A percentile compares a stretch with the other conserved stretches of the same genome.
Conservation (phyloP, 768 basidiomycete genomes). For the Kwoniella sp. region DNA sequence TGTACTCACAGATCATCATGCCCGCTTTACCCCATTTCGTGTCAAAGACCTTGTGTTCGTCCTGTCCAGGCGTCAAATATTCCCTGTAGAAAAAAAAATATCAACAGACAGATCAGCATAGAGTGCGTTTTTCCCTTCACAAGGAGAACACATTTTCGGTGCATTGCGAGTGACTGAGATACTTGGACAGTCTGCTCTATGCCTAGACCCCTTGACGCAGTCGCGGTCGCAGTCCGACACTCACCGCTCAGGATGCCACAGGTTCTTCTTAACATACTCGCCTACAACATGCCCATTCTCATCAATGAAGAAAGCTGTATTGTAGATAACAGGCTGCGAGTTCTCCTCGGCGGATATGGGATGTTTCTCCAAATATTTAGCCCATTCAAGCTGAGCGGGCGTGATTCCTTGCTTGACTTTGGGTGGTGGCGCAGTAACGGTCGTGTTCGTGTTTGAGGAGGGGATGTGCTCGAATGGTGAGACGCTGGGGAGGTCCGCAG, state of each 20-base stretch:
- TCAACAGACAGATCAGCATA: too few relatives aligned
- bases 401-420: conserved; percentile 13
- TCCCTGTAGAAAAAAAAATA: conserved; percentile 28
- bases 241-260: conserved; percentile 53
- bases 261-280: conserved; percentile 45
- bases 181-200: too few relatives aligned
- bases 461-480: conserved; percentile 35
- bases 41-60: conserved; percentile 41
- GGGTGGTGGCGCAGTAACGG: neutral
- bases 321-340: conserved; percentile 27
- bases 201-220: too few relatives aligned
- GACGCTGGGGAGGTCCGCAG: conserved; percentile 9
- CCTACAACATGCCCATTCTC: conserved; percentile 33
- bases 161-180: too few relatives aligned
- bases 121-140: too few relatives aligned
- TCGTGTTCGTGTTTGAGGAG: neutral
- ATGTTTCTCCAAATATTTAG: conserved; percentile 25
- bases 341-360: conserved; percentile 21
- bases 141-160: too few relatives aligned
- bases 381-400: conserved; percentile 29
- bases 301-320: conserved; percentile 50
- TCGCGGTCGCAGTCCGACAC: too few relatives aligned
- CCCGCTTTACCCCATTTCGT: conserved; percentile 46
- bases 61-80: conserved; percentile 42
- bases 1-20: conserved; percentile 46